These are phyloP conservation scores for Mesostigma viride DNA, from an alignment of 139 green algal genomes.

Conservation along the genomic window DNA sequence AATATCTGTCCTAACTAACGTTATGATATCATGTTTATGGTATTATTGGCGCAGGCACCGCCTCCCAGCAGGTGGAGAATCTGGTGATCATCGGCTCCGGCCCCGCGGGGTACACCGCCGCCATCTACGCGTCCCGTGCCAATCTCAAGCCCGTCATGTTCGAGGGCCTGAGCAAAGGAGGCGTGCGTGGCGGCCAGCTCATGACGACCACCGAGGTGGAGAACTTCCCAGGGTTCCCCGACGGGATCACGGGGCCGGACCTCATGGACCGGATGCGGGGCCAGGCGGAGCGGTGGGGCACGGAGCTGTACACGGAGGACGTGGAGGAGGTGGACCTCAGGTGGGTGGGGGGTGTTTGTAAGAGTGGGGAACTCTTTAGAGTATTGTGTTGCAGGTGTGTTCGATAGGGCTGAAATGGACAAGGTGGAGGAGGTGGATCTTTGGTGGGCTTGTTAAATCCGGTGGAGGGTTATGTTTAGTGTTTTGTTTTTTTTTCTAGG, in stretches of 20 bases:
- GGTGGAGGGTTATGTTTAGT: too few species aligned
- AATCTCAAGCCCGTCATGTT: slow-evolving; percentile 89
- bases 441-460: too few species aligned
- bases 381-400: too few species aligned
- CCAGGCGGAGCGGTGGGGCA: slow-evolving; percentile 91
- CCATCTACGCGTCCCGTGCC: slow-evolving; percentile 75
- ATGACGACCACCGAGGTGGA: slow-evolving; percentile 85
- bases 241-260: slow-evolving; percentile 91
- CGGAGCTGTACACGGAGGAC: slow-evolving; percentile 81
- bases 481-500: too few species aligned
- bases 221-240: slow-evolving; percentile 83
- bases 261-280: slow-evolving; percentile 93
- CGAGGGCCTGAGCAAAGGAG: slow-evolving; percentile 85
- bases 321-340: slow-evolving; percentile 77
- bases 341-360: neutral
- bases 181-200: slow-evolving; percentile 82
- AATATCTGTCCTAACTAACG: too few species aligned
- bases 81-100: slow-evolving; percentile 45
- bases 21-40: too few species aligned
- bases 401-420: too few species aligned
- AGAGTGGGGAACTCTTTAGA: too few species aligned
- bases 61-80: too few species aligned
- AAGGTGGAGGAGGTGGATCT: too few species aligned
- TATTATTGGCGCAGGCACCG: too few species aligned
- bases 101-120: slow-evolving; percentile 43